Conservation (phyloP, 768 basidiomycete species). For the Russula sp. region DNA sequence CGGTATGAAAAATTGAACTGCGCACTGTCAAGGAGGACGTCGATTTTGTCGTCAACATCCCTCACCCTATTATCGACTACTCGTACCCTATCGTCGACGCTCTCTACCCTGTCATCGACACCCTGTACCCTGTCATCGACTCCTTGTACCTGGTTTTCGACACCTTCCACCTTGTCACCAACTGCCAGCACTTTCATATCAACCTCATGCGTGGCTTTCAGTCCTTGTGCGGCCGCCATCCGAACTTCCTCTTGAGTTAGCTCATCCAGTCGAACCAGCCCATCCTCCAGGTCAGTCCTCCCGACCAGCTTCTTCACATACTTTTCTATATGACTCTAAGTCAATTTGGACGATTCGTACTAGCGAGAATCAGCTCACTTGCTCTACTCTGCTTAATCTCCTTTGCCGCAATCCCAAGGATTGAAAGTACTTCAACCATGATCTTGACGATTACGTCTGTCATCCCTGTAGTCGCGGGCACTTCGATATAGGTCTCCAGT, state of each 20-base stretch:
- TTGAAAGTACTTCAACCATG: background rate
- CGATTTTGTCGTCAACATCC: too few species aligned
- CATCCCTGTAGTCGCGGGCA: background rate
- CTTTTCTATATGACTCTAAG: background rate
- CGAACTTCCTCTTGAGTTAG: background rate
- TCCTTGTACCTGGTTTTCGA: too few species aligned
- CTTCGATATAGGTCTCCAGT: background rate
- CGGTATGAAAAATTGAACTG: too few species aligned
- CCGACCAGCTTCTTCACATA: background rate
- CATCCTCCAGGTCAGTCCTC: background rate
- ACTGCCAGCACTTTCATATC: too few species aligned
- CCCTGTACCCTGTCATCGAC: too few species aligned
- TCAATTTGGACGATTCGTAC: background rate
- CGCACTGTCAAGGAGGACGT: too few species aligned
- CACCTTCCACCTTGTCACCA: too few species aligned
- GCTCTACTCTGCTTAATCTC: background rate
- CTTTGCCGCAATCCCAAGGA: background rate
- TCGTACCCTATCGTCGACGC: too few species aligned
- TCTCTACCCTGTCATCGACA: too few species aligned
- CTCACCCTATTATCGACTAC: too few species aligned
- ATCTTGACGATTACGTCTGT: background rate
- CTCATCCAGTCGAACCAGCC: background rate
- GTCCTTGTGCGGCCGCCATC: background rate
- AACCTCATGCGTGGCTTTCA: too few species aligned
- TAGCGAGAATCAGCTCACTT: background rate